Evolutionary conservation across 306 rosid genomes (phyloP).

Genomic region (Fagus sylvatica): DNA sequence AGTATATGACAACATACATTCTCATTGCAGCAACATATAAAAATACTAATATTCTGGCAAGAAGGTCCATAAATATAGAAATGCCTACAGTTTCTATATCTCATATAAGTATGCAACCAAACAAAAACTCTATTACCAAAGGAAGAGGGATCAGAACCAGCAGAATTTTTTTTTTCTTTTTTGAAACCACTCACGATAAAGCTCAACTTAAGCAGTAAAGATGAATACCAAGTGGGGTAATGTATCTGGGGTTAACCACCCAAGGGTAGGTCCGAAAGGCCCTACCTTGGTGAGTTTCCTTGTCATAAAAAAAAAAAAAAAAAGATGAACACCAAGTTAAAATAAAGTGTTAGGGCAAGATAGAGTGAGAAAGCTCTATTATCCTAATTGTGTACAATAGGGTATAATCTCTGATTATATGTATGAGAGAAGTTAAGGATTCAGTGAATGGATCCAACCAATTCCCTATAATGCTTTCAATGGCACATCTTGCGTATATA

Average conservation of each 20-base stretch:
- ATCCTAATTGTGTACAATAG: background rate
- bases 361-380: background rate
- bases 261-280: too few species aligned
- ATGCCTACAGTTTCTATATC: too few species aligned
- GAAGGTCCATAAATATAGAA: too few species aligned
- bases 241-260: too few species aligned
- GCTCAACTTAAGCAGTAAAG: background rate
- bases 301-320: too few species aligned
- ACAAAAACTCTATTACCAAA: background rate
- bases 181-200: background rate
- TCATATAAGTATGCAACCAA: background rate
- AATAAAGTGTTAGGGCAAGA: background rate
- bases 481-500: background rate
- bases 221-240: too few species aligned
- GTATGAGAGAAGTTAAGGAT: background rate
- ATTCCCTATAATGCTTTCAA: background rate
- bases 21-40: constrained; percentile 10
- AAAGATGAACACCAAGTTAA: background rate
- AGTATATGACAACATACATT: constrained; percentile 19
- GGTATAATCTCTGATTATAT: background rate
- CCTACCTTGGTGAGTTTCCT: too few species aligned
- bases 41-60: too few species aligned
- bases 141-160: background rate
- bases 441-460: background rate
- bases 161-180: background rate